Evolutionary conservation across 805 yeast species (phyloP), one percentile per base, ranked within the genome.

Genomic region (Candida tallmaniae): DNA sequence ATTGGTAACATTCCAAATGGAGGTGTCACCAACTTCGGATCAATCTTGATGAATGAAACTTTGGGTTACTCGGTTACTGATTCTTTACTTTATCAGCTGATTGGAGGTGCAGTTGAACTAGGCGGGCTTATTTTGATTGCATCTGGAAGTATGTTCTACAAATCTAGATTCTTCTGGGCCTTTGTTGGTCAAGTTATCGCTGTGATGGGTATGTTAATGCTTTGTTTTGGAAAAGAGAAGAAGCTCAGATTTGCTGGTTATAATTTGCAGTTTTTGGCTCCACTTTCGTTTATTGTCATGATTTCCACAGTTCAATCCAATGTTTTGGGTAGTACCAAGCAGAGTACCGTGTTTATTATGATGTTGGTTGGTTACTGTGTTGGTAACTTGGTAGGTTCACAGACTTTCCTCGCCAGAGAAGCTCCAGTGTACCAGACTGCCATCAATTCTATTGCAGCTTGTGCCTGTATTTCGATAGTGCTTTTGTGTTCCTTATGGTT

Each of bases 381-480:
- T 6, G 82, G 82, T 15, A 77, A 75, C 47, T 54, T 73, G 31
- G 55, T 65, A 31, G 82, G 82, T 3, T 79, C 81, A 1, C 78
- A 73, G 41, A 60, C 75, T 4, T 74, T 73, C 45, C 51, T 54
- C 28, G 52, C 54, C 0, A 38, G 33, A 3, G 70, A 74, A 44
- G 72, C 74, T 3, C 76, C 77, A 15, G 36, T 41, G 4, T 73
- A 70, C 42, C 47, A 49, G 9, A 57, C 62, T 24, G 78, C 69
- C 12, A 62, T 60, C 38, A 58, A 54, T 21, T 54, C 67, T 28
- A 65, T 69, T 45, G 68, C 63, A 27, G 67, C 49, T 13, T 58
- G 63, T 36, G 47, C 46, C 35, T 39, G 48, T 32, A 32, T 59
- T 10, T 45, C 63, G 19, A 37, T 60, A 17, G 45, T 53, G 8